A percentile compares a stretch with the other conserved stretches of the same genome.
These are phyloP conservation scores for Trichocladium antarcticum DNA, from an alignment of 495 filamentous ascomycete genomes.

Conservation along the genomic window DNA sequence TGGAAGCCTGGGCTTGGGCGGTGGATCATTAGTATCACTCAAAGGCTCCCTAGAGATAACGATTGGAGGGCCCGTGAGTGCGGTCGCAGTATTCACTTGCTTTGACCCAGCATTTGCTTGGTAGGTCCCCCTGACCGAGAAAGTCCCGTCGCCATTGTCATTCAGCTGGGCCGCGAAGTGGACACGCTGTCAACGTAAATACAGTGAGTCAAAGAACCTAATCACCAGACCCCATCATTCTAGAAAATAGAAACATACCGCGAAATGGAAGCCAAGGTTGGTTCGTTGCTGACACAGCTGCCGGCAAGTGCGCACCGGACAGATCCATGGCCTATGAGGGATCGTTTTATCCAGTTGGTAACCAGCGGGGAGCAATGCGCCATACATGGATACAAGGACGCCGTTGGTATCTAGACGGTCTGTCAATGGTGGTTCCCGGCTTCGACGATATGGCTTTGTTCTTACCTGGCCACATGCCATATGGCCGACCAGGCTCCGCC, in stretches of 20 bases:
- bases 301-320: conserved; percentile 20
- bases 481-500: conserved; percentile 21
- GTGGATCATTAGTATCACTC: background rate
- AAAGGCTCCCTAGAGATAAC: conserved; percentile 9
- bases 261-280: conserved; percentile 21
- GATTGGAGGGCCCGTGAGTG: conserved; percentile 9
- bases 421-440: background rate
- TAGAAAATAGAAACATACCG: conserved; percentile 11
- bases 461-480: conserved; percentile 24
- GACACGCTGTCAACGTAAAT: background rate
- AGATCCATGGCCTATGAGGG: conserved; percentile 15
- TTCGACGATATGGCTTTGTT: background rate
- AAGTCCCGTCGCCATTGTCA: conserved; percentile 31
- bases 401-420: conserved; percentile 4
- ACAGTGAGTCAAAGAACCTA: too few relatives aligned
- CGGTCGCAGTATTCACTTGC: conserved; percentile 1
- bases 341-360: conserved; percentile 12
- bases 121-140: conserved; percentile 19
- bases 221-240: too few relatives aligned
- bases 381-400: background rate
- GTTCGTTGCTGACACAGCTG: conserved; percentile 1
- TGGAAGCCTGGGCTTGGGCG: conserved; percentile 1
- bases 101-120: too few relatives aligned
- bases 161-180: conserved; percentile 24
- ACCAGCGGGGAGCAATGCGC: conserved; percentile 19